A percentile compares a stretch with the other conserved stretches of the same genome.
Conservation (phyloP, 2,329 filamentous ascomycete genomes). For the Aureobasidium sp. region DNA sequence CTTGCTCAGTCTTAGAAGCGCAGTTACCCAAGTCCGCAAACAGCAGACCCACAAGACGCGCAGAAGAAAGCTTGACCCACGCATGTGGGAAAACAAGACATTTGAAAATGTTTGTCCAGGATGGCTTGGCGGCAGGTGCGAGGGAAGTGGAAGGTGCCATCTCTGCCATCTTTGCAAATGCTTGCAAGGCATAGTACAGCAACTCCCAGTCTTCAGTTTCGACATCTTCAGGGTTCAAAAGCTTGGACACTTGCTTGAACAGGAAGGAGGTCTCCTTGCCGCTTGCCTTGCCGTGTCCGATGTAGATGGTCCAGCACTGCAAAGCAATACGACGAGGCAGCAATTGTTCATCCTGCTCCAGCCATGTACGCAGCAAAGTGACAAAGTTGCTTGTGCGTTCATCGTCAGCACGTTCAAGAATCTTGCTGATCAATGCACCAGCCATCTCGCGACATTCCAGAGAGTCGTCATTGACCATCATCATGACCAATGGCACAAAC, state of each 20-base stretch:
- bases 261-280: conserved; percentile 61
- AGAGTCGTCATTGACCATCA: conserved; percentile 82
- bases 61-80: conserved; percentile 67
- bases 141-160: conserved; percentile 58
- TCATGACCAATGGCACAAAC: conserved; percentile 78
- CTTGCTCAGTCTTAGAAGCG: conserved; percentile 41
- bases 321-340: conserved; percentile 65
- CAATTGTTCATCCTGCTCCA: conserved; percentile 64
- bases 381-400: conserved; percentile 65
- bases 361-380: conserved; percentile 59
- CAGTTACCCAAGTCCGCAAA: conserved; percentile 68
- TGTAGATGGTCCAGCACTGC: conserved; percentile 75
- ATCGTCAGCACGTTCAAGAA: conserved; percentile 69
- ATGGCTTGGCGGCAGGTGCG: conserved; percentile 46
- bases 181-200: conserved; percentile 62
- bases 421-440: conserved; percentile 66
- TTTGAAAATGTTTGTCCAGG: conserved; percentile 63
- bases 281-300: conserved; percentile 57
- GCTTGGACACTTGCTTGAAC: conserved; percentile 39
- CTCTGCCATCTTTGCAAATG: conserved; percentile 59
- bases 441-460: conserved; percentile 78
- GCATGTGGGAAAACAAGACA: conserved; percentile 59
- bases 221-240: conserved; percentile 40
- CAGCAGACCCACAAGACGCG: conserved; percentile 66
- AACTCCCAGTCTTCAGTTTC: conserved; percentile 59